phyloP scores from a whole-genome alignment of 352 stramenopile species.

The Globisporangium apiculatum region DNA sequence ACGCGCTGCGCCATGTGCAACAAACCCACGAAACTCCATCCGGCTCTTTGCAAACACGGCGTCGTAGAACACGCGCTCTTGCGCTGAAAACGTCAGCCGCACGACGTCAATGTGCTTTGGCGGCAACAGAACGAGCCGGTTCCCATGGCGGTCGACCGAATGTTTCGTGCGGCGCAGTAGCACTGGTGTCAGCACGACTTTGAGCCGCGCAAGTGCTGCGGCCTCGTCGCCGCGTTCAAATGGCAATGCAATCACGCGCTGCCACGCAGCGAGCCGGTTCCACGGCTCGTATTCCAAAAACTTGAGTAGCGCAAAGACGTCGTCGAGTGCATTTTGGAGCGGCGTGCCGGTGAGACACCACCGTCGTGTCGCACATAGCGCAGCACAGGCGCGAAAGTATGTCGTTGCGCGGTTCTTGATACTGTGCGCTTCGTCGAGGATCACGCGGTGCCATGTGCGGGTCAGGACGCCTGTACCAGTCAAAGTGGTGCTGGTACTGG shows the following conservation, averaged over 20 bases:
- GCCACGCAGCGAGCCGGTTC: slow-evolving; percentile 78
- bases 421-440: slow-evolving; percentile 88
- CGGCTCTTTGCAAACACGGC: slow-evolving; percentile 78
- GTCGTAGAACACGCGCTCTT: slow-evolving; percentile 84
- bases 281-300: slow-evolving; percentile 86
- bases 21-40: slow-evolving; percentile 87
- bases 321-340: slow-evolving; percentile 85
- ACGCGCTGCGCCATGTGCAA: slow-evolving; percentile 61
- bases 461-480: slow-evolving; percentile 17
- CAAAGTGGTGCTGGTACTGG: no score
- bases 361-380: slow-evolving; percentile 48
- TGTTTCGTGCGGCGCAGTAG: slow-evolving; percentile 85
- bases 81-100: slow-evolving; percentile 55
- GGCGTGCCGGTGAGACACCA: slow-evolving; percentile 91
- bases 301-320: slow-evolving; percentile 80
- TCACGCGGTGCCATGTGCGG: slow-evolving; percentile 74
- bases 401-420: slow-evolving; percentile 86
- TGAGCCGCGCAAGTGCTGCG: slow-evolving; percentile 48
- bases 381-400: slow-evolving; percentile 60
- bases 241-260: slow-evolving; percentile 67
- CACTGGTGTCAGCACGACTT: slow-evolving; percentile 62
- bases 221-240: slow-evolving; percentile 68
- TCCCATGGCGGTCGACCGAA: slow-evolving; percentile 52
- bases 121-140: slow-evolving; percentile 65
- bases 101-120: slow-evolving; percentile 65